Conservation (phyloP, 2,329 filamentous ascomycete genomes). For the Colletotrichum sp. region DNA sequence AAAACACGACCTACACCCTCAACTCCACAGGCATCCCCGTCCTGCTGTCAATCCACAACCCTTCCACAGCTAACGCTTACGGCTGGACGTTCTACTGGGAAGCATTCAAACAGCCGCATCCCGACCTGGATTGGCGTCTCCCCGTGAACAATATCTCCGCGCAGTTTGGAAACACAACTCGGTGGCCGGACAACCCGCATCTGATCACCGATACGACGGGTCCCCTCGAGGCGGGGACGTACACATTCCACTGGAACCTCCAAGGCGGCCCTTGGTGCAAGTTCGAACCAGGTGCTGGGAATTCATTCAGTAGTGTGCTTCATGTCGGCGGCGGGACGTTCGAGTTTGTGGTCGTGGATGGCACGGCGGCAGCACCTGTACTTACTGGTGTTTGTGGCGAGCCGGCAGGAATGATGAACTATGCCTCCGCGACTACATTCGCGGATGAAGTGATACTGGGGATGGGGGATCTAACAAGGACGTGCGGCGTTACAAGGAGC, state of each 20-base stretch:
- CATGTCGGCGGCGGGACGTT: not conserved
- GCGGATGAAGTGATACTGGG: not conserved
- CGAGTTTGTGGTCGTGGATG: not conserved
- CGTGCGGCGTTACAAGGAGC: not conserved
- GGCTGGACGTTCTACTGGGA: conserved; percentile 1
- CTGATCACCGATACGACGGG: not conserved
- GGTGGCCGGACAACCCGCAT: not conserved
- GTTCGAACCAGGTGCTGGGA: not conserved
- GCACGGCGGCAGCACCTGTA: not conserved
- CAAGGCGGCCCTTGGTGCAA: not conserved
- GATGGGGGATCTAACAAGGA: not conserved
- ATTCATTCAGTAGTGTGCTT: not conserved
- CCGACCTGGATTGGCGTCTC: not conserved
- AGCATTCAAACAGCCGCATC: not conserved
- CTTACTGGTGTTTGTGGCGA: not conserved
- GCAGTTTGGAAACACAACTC: not conserved
- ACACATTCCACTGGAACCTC: not conserved
- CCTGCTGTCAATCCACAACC: not conserved
- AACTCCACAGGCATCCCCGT: not conserved
- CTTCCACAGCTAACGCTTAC: not conserved
- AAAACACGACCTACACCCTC: not conserved
- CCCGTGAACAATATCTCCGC: not conserved
- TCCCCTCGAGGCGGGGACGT: not conserved
- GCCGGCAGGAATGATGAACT: not conserved
- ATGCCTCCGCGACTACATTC: not conserved